phyloP scores from a whole-genome alignment of 345 rosid species.

The Fremontodendron californicum region DNA sequence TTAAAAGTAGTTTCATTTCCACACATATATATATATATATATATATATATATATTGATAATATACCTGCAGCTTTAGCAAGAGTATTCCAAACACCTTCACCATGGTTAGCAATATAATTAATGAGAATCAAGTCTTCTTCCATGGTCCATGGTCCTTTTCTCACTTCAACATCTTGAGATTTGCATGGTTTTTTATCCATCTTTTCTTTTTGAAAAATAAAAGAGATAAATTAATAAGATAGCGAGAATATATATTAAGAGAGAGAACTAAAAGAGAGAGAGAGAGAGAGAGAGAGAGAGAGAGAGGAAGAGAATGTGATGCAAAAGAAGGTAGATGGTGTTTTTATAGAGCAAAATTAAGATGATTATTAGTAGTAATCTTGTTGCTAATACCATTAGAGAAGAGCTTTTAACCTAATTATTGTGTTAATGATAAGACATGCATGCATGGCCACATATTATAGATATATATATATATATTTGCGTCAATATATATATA shows the following conservation, averaged over 20 bases:
- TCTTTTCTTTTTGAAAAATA: slow-evolving; percentile 15
- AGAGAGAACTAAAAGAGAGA: not conserved
- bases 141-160: slow-evolving; percentile 99
- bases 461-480: not conserved
- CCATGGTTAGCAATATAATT: slow-evolving; percentile 89
- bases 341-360: slow-evolving; percentile 36
- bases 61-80: slow-evolving; percentile 89
- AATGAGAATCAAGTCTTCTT: slow-evolving; percentile 89
- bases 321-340: slow-evolving; percentile 7
- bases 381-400: slow-evolving; percentile 4
- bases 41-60: not conserved
- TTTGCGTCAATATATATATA: not conserved
- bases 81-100: slow-evolving; percentile 94
- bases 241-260: not conserved
- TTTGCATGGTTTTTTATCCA: slow-evolving; percentile 55
- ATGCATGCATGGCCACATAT: slow-evolving; percentile 25
- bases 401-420: slow-evolving; percentile 27
- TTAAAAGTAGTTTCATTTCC: not conserved
- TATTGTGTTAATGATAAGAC: slow-evolving; percentile 25
- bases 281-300: not conserved
- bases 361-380: not conserved
- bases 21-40: not conserved
- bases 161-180: slow-evolving; percentile 82
- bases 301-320: not conserved
- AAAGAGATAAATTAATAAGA: not conserved